Percentiles rank a stretch among this genome's conserved stretches.
phyloP scores from a whole-genome alignment of 2,329 filamentous ascomycete species.

The Hymenoscyphus linearis region DNA sequence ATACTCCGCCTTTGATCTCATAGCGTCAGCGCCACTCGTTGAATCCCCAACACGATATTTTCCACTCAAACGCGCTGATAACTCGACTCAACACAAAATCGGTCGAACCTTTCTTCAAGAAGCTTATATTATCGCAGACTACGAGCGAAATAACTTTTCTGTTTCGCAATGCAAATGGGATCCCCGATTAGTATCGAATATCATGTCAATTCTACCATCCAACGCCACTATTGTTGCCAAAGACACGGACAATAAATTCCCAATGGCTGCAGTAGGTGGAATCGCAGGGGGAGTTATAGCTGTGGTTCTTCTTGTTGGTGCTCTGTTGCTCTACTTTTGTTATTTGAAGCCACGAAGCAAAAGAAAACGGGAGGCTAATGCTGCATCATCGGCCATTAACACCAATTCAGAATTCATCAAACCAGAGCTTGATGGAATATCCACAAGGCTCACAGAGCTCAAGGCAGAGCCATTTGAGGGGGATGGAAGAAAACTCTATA shows the following conservation, averaged over 20 bases:
- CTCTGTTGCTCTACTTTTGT: not conserved
- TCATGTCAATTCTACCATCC: slow-evolving; percentile 7
- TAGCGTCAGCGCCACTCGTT: slow-evolving; percentile 22
- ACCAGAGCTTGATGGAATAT: slow-evolving; percentile 6
- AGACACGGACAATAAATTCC: not conserved
- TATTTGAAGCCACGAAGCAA: slow-evolving; percentile 3
- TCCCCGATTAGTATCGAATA: slow-evolving; percentile 27
- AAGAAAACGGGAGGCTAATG: not conserved
- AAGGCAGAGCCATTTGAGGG: not conserved
- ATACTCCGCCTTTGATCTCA: slow-evolving; percentile 29
- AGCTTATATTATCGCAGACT: slow-evolving; percentile 35
- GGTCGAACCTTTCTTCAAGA: slow-evolving; percentile 29
- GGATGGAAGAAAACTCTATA: not conserved
- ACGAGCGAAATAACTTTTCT: slow-evolving; percentile 31
- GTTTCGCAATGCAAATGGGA: slow-evolving; percentile 33
- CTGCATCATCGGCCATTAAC: not conserved
- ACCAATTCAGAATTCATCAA: not conserved
- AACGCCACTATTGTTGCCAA: slow-evolving; percentile 21
- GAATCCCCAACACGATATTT: slow-evolving; percentile 20
- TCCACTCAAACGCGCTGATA: slow-evolving; percentile 21
- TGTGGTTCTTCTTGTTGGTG: not conserved
- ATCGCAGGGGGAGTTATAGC: slow-evolving; percentile 10
- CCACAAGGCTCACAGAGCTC: not conserved
- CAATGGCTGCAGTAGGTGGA: slow-evolving; percentile 12
- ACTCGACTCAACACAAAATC: slow-evolving; percentile 22